Conservation (phyloP, 129 eudicot species). For the Artemisia argyi region DNA sequence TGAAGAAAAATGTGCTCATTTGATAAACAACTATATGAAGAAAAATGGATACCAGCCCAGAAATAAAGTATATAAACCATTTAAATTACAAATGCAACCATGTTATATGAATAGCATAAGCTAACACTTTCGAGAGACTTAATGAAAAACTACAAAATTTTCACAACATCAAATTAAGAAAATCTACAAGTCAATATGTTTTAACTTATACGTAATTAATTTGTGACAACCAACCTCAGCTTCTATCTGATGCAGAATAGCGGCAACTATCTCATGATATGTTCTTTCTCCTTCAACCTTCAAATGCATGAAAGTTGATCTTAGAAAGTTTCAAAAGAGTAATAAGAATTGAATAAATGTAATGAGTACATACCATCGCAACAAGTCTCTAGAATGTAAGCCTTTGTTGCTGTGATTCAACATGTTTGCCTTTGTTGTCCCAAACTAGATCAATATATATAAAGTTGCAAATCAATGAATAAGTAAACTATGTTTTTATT, state of each 20-base stretch:
- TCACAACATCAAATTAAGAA: constrained; percentile 10
- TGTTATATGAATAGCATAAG: too few species aligned
- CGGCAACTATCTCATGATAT: constrained; percentile 89
- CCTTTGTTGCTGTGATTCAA: constrained; percentile 96
- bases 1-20: too few species aligned
- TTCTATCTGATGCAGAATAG: constrained; percentile 91
- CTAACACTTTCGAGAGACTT: too few species aligned
- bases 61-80: too few species aligned
- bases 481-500: too few species aligned
- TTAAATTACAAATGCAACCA: too few species aligned
- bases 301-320: constrained; percentile 3
- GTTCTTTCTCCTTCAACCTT: constrained; percentile 96
- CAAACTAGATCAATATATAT: too few species aligned
- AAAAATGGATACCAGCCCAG: too few species aligned
- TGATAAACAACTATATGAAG: too few species aligned
- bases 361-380: constrained; percentile 58
- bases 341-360: not conserved
- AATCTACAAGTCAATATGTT: not conserved
- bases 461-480: too few species aligned
- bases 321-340: constrained; percentile 16
- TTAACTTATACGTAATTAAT: too few species aligned
- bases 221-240: constrained; percentile 64
- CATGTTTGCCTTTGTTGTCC: constrained; percentile 24
- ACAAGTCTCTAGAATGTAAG: constrained; percentile 95
- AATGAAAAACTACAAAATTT: too few species aligned